These are phyloP conservation scores for Incumbomyces lentus DNA, from an alignment of 2,329 filamentous ascomycete species.

Conservation along the genomic window DNA sequence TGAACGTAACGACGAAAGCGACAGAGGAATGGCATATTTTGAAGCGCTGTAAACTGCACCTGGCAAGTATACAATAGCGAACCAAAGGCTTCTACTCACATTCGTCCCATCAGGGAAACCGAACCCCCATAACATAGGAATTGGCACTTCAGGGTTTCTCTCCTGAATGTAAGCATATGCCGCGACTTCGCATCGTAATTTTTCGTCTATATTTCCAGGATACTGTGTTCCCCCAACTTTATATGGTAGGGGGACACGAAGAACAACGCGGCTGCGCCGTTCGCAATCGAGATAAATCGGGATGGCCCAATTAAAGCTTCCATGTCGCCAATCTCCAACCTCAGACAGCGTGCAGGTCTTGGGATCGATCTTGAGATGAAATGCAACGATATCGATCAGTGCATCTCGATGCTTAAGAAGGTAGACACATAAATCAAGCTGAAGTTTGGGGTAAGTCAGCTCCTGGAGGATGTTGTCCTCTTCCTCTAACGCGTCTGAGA, in stretches of 20 bases:
- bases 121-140: conserved; percentile 22
- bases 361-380: conserved; percentile 10
- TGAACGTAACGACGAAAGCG: conserved; percentile 5
- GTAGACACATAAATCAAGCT: conserved; percentile 4
- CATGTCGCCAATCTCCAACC: conserved; percentile 20
- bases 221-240: conserved; percentile 17
- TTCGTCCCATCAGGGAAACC: conserved; percentile 3
- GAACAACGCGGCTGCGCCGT: conserved; percentile 9
- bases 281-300: conserved; percentile 14
- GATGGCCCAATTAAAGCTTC: conserved; percentile 24
- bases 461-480: conserved; percentile 10
- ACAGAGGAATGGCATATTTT: conserved; percentile 6
- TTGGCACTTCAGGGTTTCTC: conserved; percentile 22
- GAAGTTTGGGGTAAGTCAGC: conserved; percentile 10
- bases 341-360: conserved; percentile 16
- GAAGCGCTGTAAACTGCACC: conserved; percentile 4
- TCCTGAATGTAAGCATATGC: conserved; percentile 24
- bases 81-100: not conserved
- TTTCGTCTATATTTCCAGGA: conserved; percentile 24
- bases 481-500: conserved; percentile 6
- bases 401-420: conserved; percentile 2
- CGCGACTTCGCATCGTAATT: conserved; percentile 22
- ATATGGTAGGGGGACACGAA: conserved; percentile 22
- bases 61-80: not conserved
- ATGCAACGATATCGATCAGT: conserved; percentile 2